A percentile compares a stretch with the other conserved stretches of the same genome.
These are phyloP conservation scores for Candida jianshihensis DNA, from an alignment of 805 yeast species.

Conservation along the genomic window DNA sequence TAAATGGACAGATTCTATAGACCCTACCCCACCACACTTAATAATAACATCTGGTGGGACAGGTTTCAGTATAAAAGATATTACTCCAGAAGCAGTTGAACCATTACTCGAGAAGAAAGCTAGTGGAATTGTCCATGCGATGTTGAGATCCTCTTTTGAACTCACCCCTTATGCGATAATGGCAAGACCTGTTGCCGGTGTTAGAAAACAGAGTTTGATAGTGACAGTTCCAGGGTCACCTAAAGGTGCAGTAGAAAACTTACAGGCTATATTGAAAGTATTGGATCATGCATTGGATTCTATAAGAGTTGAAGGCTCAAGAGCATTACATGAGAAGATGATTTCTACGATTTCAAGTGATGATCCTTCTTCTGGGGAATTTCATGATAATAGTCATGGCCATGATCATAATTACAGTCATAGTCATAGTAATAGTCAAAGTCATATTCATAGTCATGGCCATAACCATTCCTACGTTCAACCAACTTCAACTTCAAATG, in stretches of 20 bases:
- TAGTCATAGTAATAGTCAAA: background rate
- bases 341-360: too few species aligned
- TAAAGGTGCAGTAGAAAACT: slow-evolving; percentile 39
- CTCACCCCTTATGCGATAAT: slow-evolving; percentile 42
- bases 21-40: slow-evolving; percentile 13
- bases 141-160: slow-evolving; percentile 35
- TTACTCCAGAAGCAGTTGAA: slow-evolving; percentile 44
- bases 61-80: slow-evolving; percentile 39
- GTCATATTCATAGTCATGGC: background rate
- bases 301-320: slow-evolving; percentile 27
- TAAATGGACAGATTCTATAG: slow-evolving; percentile 20
- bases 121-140: slow-evolving; percentile 42
- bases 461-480: too few species aligned
- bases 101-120: slow-evolving; percentile 37
- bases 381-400: background rate
- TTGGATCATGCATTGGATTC: slow-evolving; percentile 39
- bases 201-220: slow-evolving; percentile 28
- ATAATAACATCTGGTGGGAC: slow-evolving; percentile 49
- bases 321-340: slow-evolving; percentile 30
- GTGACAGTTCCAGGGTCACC: slow-evolving; percentile 49
- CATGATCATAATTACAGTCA: background rate
- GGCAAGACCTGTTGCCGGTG: slow-evolving; percentile 46
- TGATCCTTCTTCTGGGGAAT: too few species aligned
- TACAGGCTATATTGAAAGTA: slow-evolving; percentile 30
- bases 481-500: background rate